A percentile compares a stretch with the other conserved stretches of the same genome.
Evolutionary conservation across 2,329 filamentous ascomycete species (phyloP).

Genomic region (Hymenoscyphus repandus): DNA sequence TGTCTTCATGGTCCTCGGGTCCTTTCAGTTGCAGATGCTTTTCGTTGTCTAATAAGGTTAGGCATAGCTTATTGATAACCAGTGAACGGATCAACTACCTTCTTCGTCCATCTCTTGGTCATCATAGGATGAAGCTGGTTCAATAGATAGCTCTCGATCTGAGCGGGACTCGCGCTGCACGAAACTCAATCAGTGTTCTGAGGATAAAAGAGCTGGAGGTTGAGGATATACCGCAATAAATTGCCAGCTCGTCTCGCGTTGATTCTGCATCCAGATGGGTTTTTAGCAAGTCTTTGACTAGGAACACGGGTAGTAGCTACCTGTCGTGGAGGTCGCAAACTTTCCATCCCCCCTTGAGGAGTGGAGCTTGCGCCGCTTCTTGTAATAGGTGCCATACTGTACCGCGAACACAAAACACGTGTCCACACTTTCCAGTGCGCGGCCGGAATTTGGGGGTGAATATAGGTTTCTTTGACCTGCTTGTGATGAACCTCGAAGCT

Average conservation of each 20-base stretch:
- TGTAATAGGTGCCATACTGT: constrained; percentile 30
- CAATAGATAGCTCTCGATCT: constrained; percentile 29
- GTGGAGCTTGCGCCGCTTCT: constrained; percentile 17
- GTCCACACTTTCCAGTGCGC: neutral
- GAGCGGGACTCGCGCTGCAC: constrained; percentile 23
- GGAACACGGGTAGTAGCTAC: constrained; percentile 9
- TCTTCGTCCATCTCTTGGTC: constrained; percentile 32
- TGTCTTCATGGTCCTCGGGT: constrained; percentile 38
- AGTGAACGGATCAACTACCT: constrained; percentile 22
- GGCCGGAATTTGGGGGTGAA: neutral
- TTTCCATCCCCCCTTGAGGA: constrained; percentile 9
- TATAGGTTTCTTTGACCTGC: neutral
- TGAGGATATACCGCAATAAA: constrained; percentile 24
- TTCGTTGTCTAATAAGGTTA: constrained; percentile 16
- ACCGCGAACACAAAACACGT: neutral
- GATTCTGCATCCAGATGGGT: constrained; percentile 17
- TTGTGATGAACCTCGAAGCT: neutral
- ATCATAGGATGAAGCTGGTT: constrained; percentile 28
- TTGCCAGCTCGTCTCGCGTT: constrained; percentile 30
- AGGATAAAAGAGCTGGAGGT: neutral
- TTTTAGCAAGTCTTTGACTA: constrained; percentile 14
- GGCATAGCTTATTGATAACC: neutral
- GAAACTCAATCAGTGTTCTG: neutral
- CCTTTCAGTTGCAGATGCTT: constrained; percentile 29
- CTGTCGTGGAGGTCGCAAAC: constrained; percentile 13